Evolutionary conservation across 2,329 filamentous ascomycete genomes (phyloP).

Genomic region (Sporothrix pseudoabietina): DNA sequence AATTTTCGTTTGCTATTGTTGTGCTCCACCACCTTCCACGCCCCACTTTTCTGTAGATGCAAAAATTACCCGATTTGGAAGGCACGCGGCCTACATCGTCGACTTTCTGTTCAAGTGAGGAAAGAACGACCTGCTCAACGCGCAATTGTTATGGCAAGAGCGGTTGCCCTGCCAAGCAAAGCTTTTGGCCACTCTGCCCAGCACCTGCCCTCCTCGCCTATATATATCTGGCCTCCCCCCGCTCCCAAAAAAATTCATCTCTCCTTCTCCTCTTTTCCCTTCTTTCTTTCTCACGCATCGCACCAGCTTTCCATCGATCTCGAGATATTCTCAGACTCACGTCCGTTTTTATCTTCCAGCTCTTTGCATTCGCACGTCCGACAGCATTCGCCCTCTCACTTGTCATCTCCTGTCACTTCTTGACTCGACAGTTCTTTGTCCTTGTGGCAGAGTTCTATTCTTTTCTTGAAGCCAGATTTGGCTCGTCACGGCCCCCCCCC

Average conservation of each 20-base stretch:
- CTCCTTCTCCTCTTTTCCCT: neutral
- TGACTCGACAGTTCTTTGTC: conserved; percentile 2
- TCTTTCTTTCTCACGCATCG: conserved; percentile 9
- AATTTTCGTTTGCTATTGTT: neutral
- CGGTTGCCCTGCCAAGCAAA: neutral
- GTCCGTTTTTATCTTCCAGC: neutral
- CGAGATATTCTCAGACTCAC: neutral
- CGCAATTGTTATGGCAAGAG: conserved; percentile 12
- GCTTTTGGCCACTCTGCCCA: neutral
- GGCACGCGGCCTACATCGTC: conserved; percentile 17
- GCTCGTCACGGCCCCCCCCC: neutral
- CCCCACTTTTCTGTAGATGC: conserved; percentile 24
- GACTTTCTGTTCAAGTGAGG: conserved; percentile 4
- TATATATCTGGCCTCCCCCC: neutral
- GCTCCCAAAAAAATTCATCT: neutral
- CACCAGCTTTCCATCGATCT: neutral
- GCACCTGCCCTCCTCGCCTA: neutral
- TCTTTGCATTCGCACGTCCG: neutral
- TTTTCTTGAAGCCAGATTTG: neutral
- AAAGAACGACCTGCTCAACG: conserved; percentile 15
- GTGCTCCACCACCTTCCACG: neutral
- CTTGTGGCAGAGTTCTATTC: neutral
- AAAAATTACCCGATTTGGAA: conserved; percentile 20
- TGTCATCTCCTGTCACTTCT: neutral
- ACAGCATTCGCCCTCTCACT: conserved; percentile 14